Evolutionary conservation across 208 protist species (phyloP).

Genomic region (Leptomonas pyrrhocoris): DNA sequence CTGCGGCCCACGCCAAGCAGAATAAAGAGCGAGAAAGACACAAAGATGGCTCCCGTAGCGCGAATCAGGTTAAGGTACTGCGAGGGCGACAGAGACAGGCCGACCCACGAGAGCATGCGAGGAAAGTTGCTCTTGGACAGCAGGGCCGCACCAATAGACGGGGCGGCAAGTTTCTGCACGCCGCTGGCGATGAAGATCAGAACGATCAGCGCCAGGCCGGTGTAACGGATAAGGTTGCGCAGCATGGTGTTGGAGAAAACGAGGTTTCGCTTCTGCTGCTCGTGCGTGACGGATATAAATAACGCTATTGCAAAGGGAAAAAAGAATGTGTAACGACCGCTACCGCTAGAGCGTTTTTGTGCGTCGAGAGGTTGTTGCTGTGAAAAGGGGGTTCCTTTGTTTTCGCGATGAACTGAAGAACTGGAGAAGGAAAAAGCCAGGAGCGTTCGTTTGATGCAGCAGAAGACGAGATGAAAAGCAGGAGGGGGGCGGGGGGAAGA

Average conservation of each 20-base stretch:
- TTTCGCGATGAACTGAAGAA: no score
- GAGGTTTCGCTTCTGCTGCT: slow-evolving; percentile 12
- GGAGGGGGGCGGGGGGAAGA: no score
- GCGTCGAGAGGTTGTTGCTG: no score
- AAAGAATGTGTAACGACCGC: no score
- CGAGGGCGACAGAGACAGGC: slow-evolving; percentile 24
- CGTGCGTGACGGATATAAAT: no score
- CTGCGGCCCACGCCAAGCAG: slow-evolving; percentile 77
- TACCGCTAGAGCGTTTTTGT: no score
- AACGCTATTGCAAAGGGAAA: no score
- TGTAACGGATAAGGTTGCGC: slow-evolving; percentile 60
- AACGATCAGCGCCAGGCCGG: slow-evolving; percentile 63
- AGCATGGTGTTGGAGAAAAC: slow-evolving; percentile 24
- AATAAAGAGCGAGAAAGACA: slow-evolving; percentile 82
- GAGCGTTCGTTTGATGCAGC: no score
- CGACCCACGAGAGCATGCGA: slow-evolving; percentile 35
- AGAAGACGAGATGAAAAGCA: no score
- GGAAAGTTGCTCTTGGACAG: slow-evolving; percentile 79
- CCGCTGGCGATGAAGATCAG: slow-evolving; percentile 61
- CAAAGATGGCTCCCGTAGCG: slow-evolving; percentile 54
- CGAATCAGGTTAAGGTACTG: slow-evolving; percentile 68
- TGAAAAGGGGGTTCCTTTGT: no score
- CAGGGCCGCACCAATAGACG: slow-evolving; percentile 42
- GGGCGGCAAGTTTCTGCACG: slow-evolving; percentile 53
- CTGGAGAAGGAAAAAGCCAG: no score